Evolutionary conservation across 2,329 filamentous ascomycete species (phyloP).

Genomic region (Aureobasidium sp.): DNA sequence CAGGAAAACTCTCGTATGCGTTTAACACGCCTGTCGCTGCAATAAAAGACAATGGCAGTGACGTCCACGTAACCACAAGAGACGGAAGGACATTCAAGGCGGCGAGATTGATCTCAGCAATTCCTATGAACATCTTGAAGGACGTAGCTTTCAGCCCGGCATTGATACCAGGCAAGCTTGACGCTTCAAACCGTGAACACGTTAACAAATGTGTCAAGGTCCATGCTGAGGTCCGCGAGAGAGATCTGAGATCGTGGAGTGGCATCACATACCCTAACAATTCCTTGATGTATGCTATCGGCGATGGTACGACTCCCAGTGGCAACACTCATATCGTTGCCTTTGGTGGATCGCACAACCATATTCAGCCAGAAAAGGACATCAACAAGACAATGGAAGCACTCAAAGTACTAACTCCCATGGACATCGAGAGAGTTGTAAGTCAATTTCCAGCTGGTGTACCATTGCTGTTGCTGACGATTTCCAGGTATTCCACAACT

Average conservation of each 20-base stretch:
- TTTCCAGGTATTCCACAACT: conserved; percentile 22
- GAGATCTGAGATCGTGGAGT: conserved; percentile 9
- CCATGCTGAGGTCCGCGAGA: conserved; percentile 19
- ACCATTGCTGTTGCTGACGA: not conserved
- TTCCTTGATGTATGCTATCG: not conserved
- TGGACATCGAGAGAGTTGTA: conserved; percentile 7
- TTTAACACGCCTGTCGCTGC: conserved; percentile 7
- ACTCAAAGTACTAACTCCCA: not conserved
- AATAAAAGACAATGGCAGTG: conserved; percentile 14
- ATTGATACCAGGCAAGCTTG: conserved; percentile 20
- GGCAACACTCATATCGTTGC: conserved; percentile 9
- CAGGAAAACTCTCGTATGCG: not conserved
- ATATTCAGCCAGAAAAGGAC: conserved; percentile 7
- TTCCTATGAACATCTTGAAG: conserved; percentile 20
- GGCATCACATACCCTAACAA: conserved; percentile 7
- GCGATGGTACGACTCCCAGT: conserved; percentile 7
- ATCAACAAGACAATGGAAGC: conserved; percentile 7
- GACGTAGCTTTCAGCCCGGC: conserved; percentile 26
- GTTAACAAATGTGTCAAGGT: conserved; percentile 27
- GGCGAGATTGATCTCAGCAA: conserved; percentile 19
- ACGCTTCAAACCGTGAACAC: conserved; percentile 24
- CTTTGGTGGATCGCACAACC: conserved; percentile 2
- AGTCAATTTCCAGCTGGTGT: not conserved
- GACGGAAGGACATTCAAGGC: conserved; percentile 12
- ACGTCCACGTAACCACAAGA: not conserved